phyloP scores from a whole-genome alignment of 1,139 yeast genomes.

The Debaryomycetaceae sp. region DNA sequence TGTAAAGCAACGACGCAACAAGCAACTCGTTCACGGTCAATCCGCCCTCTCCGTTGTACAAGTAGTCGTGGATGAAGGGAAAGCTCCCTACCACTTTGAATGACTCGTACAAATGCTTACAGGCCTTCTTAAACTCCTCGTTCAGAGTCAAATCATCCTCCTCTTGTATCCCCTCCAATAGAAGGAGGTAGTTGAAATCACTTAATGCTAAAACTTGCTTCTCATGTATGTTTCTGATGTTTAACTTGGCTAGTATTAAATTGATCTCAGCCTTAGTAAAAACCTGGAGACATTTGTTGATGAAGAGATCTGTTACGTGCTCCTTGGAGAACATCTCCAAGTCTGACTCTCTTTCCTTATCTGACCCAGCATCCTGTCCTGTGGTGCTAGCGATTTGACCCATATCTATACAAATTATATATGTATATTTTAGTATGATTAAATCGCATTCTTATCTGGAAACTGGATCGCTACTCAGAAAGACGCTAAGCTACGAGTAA shows the following conservation, averaged over 20 bases:
- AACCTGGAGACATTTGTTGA: conserved; percentile 14
- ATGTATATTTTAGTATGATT: not conserved
- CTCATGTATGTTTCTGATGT: conserved; percentile 16
- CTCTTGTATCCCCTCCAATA: conserved; percentile 10
- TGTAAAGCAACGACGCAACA: conserved; percentile 22
- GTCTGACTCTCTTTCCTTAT: not conserved
- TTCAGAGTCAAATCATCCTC: conserved; percentile 2
- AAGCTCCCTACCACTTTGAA: conserved; percentile 25
- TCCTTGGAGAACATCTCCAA: conserved; percentile 15
- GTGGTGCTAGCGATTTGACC: conserved; percentile 20
- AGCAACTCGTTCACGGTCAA: conserved; percentile 23
- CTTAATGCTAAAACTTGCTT: conserved; percentile 14
- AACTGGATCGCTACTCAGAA: not conserved
- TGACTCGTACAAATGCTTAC: conserved; percentile 19
- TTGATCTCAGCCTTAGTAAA: conserved; percentile 24
- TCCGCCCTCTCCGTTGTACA: not conserved
- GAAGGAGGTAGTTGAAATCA: conserved; percentile 21
- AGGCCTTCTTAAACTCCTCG: conserved; percentile 7
- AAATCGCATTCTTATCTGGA: not conserved
- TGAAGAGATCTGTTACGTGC: conserved; percentile 19
- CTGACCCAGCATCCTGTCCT: not conserved
- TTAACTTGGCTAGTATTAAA: conserved; percentile 19
- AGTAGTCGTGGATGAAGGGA: conserved; percentile 26
- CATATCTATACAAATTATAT: conserved; percentile 8
- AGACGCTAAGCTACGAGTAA: not conserved